Base-by-base conservation (phyloP, 2,329 filamentous ascomycete species). In the Trichoderma koningii region DNA sequence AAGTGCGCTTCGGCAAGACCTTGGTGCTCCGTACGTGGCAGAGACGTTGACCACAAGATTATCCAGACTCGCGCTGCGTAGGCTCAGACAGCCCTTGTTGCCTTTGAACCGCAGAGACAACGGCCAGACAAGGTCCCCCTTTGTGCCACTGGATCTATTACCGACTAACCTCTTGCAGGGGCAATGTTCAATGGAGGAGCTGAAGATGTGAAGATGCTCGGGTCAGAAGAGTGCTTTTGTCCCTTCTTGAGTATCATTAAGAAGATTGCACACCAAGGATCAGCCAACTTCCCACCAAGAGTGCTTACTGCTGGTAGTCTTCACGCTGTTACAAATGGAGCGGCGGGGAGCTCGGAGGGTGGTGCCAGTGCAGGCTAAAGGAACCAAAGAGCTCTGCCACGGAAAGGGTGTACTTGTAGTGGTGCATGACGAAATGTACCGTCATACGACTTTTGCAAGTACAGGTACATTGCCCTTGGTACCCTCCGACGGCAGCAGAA, bases 371-470 rank as follows among this genome's bases (percentile, higher is more conserved):
- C 59, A 41, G 44, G 55, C 56, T 50, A 61, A 10, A 19, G 50
- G 34, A 23, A 23, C 21, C 12, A 38, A 52, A 50, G n/a, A 6
- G 28, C 7, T 34, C 57, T 59, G 30, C 44, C 41, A 56, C 19
- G 17, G 63, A 70, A 48, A 70, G 70, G 73, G 71, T 71, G 72
- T 76, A 77, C 75, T 73, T 77, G 64, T 60, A 67, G 69, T 66
- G 70, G 68, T 66, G 71, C 73, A 76, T 77, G 72, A 75, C 72
- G 69, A 68, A 57, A 71, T 71, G 76, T 77, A 77, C 71, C 70
- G 70, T 75, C 73, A 75, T 74, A 73, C 73, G 69, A 73, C 70
- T 70, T 73, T 71, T 53, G 42, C 64, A 72, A 63, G 72, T 76
- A 75, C 70, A 63, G 69, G 70, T 77, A 76, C 74, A 65, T 71